A percentile compares a stretch with the other conserved stretches of the same genome.
Evolutionary conservation across 345 rosid genomes (phyloP).

Genomic region (Eucalyptus pauciflora): DNA sequence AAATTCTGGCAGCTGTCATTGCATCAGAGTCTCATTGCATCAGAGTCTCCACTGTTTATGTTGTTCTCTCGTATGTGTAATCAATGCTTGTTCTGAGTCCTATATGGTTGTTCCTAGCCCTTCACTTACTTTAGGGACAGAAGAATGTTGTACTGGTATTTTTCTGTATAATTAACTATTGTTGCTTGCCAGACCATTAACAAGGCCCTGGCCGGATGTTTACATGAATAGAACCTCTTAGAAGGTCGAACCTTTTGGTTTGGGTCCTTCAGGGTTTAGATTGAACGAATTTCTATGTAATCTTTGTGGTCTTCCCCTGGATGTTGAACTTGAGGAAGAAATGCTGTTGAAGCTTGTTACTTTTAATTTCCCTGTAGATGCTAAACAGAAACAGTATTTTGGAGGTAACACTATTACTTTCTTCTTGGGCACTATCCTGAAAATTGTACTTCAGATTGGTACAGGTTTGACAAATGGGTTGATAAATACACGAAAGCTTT

Average conservation of each 20-base stretch:
- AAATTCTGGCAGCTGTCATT: background rate
- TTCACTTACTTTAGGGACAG: background rate
- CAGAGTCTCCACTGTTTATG: background rate
- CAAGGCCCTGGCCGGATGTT: background rate
- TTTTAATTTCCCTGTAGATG: background rate
- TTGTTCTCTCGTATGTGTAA: background rate
- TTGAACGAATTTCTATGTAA: background rate
- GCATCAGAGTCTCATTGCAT: background rate
- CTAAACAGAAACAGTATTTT: background rate
- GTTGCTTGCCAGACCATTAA: background rate
- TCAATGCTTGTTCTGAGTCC: background rate
- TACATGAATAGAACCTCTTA: background rate
- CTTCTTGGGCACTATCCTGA: background rate
- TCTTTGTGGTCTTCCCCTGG: background rate
- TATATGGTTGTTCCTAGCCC: background rate
- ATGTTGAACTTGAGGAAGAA: background rate
- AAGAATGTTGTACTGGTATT: background rate
- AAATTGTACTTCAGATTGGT: slow-evolving; percentile 45
- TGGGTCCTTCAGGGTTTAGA: background rate
- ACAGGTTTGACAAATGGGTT: slow-evolving; percentile 82
- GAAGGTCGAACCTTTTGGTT: background rate
- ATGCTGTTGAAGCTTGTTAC: background rate
- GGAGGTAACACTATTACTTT: background rate
- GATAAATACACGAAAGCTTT: slow-evolving; percentile 74
- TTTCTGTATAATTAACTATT: background rate